A percentile compares a stretch with the other conserved stretches of the same genome.
phyloP scores from a whole-genome alignment of 495 filamentous ascomycete genomes.

The Sordaria brevicollis region DNA sequence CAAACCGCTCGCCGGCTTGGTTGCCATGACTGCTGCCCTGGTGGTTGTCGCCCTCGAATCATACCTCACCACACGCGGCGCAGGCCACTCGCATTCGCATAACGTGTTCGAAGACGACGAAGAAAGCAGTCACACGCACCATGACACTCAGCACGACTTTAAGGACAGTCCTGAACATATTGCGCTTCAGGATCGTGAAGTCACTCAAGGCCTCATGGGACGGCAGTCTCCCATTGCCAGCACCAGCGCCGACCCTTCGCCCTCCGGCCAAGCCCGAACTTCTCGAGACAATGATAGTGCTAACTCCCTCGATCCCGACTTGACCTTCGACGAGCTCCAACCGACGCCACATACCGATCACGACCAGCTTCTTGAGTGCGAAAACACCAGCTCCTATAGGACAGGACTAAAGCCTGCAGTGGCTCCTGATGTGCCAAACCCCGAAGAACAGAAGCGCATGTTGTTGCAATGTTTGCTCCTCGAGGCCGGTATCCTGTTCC shows the following conservation, averaged over 20 bases:
- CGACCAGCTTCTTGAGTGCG: slow-evolving; percentile 11
- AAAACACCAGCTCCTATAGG: slow-evolving; percentile 6
- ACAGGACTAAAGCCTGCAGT: slow-evolving; percentile 11
- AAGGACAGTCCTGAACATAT: neutral
- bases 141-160: neutral
- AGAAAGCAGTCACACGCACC: slow-evolving; percentile 18
- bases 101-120: slow-evolving; percentile 28
- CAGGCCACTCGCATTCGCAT: slow-evolving; percentile 42
- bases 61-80: slow-evolving; percentile 52
- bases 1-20: slow-evolving; percentile 63
- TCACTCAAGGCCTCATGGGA: neutral
- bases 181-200: neutral
- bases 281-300: slow-evolving; percentile 23
- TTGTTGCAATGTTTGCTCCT: slow-evolving; percentile 71
- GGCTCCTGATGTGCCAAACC: slow-evolving; percentile 10
- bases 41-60: slow-evolving; percentile 69
- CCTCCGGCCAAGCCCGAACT: neutral
- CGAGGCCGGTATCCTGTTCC: slow-evolving; percentile 79
- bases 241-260: neutral
- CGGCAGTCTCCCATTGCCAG: neutral
- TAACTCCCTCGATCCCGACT: slow-evolving; percentile 32
- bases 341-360: slow-evolving; percentile 17
- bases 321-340: slow-evolving; percentile 44
- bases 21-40: slow-evolving; percentile 70
- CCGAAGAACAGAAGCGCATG: slow-evolving; percentile 46